Evolutionary conservation across 352 stramenopile species (phyloP).

Genomic region (Globisporangium cederbergense): DNA sequence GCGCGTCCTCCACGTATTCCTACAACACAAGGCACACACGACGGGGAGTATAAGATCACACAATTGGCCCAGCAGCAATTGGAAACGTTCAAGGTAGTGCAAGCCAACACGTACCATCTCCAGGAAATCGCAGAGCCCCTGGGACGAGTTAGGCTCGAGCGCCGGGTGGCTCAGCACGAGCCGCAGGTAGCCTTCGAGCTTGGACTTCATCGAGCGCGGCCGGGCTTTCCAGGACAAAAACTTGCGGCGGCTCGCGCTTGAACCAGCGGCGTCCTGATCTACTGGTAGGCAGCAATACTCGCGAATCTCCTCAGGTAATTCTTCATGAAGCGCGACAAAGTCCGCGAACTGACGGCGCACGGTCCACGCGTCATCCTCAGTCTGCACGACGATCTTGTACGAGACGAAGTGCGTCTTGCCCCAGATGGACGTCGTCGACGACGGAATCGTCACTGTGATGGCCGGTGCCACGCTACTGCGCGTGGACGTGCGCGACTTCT

Average conservation of each 20-base stretch:
- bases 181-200: constrained; percentile 62
- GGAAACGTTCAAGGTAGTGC: neutral
- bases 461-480: constrained; percentile 20
- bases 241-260: constrained; percentile 17
- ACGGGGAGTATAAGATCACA: neutral
- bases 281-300: constrained; percentile 39
- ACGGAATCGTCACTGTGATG: constrained; percentile 62
- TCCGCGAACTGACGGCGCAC: constrained; percentile 63
- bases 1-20: constrained; percentile 59
- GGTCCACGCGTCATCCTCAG: constrained; percentile 66
- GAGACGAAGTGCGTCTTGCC: constrained; percentile 67
- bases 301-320: constrained; percentile 50
- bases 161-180: constrained; percentile 45
- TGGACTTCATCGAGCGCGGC: constrained; percentile 55
- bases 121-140: constrained; percentile 70
- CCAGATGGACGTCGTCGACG: constrained; percentile 67
- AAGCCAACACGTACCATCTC: constrained; percentile 43
- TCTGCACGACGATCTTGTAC: constrained; percentile 73
- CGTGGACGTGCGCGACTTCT: constrained; percentile 17
- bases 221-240: constrained; percentile 61
- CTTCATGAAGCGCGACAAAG: constrained; percentile 56
- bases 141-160: constrained; percentile 48
- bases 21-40: constrained; percentile 13
- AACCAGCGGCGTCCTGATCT: constrained; percentile 26
- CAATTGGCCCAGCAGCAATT: neutral